Conservation (phyloP, 371 early-diverging fungal species). For the Syncephalastrum sp. region DNA sequence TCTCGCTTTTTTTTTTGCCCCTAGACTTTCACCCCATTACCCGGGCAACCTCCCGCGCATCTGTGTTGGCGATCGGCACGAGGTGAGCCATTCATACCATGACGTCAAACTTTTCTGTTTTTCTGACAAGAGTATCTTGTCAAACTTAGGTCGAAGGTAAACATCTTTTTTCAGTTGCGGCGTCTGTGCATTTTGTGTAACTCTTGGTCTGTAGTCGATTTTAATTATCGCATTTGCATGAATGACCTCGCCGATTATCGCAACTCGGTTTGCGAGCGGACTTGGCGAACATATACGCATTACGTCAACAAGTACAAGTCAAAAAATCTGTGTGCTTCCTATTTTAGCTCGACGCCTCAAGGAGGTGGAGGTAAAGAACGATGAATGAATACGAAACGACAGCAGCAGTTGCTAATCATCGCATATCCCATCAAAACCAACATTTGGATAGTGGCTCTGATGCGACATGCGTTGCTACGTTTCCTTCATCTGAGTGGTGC, state of each 20-base stretch:
- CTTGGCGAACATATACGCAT: conserved; percentile 57
- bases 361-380: conserved; percentile 73
- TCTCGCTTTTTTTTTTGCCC: not conserved
- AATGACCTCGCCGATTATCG: conserved; percentile 59
- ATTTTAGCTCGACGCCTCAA: conserved; percentile 84
- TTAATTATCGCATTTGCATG: conserved; percentile 61
- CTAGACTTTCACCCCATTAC: conserved; percentile 60
- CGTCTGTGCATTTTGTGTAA: not conserved
- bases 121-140: not conserved
- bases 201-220: conserved; percentile 50
- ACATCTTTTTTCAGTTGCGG: not conserved
- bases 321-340: conserved; percentile 62
- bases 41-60: conserved; percentile 50
- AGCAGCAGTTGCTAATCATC: not conserved
- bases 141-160: conserved; percentile 43
- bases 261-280: conserved; percentile 52
- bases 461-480: conserved; percentile 84
- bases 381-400: not conserved
- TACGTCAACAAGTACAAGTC: conserved; percentile 49
- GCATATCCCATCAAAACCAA: too few relatives aligned
- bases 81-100: conserved; percentile 29
- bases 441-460: conserved; percentile 68
- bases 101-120: not conserved
- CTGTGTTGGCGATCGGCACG: conserved; percentile 13
- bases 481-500: conserved; percentile 64